These are phyloP conservation scores for Trifolium fragiferum DNA, from an alignment of 306 rosid genomes.

Conservation along the genomic window DNA sequence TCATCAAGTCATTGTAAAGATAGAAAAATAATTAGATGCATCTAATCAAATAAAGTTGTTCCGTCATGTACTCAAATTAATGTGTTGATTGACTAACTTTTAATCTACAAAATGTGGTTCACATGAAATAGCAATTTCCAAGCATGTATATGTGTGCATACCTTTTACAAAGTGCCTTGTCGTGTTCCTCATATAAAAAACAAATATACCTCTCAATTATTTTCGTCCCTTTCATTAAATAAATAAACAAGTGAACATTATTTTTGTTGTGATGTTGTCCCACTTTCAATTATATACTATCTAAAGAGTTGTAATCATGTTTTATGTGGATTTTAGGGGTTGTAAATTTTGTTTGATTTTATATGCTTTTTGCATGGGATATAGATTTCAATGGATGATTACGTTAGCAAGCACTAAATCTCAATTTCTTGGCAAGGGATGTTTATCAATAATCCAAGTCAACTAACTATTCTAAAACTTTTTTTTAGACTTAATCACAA, in stretches of 20 bases:
- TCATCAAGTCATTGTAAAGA: conserved; percentile 29
- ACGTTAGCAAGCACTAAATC: conserved; percentile 50
- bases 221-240: conserved; percentile 39
- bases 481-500: too few relatives aligned
- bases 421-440: conserved; percentile 2
- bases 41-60: conserved; percentile 43
- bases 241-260: conserved; percentile 25
- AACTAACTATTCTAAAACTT: too few relatives aligned
- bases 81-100: conserved; percentile 45
- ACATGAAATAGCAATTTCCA: conserved; percentile 29
- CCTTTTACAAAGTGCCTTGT: conserved; percentile 53
- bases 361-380: conserved; percentile 46
- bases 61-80: conserved; percentile 44
- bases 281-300: conserved; percentile 33
- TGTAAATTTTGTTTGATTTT: conserved; percentile 26
- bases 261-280: conserved; percentile 39
- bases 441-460: background rate
- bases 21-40: conserved; percentile 14
- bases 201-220: conserved; percentile 42
- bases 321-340: conserved; percentile 8
- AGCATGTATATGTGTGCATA: conserved; percentile 33
- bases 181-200: conserved; percentile 52
- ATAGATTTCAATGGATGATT: conserved; percentile 54
- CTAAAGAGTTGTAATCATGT: background rate
- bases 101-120: conserved; percentile 39